Base-by-base conservation (phyloP, 306 rosid species). In the Crataegus laevigata region DNA sequence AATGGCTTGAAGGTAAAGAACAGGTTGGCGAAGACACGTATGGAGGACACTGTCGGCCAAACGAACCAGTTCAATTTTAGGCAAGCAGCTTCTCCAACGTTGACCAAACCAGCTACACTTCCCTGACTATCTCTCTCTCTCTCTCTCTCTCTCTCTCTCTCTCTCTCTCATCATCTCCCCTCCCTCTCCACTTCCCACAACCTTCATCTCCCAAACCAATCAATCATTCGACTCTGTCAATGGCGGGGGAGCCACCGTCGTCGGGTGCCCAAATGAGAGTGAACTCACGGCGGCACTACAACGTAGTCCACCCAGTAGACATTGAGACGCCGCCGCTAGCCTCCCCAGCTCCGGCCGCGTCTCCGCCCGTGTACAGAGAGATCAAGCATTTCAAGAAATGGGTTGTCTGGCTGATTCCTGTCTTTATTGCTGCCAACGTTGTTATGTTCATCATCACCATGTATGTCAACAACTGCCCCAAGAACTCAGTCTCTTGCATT, bases 381-480 rank as follows among this genome's bases (percentile, higher is more conserved):
- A 74, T 69, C 34, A 91, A 90, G 81, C 92, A 88, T 60, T 85
- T 82, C 79, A 88, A 83, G 80, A 90, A 84, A 68, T 90, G 98
- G 97, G 73, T 85, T 17, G 22, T 92, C 17, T 94, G 98, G 98
- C 45, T 94, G 55, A 82, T 91, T 5, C 97, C 98, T 9, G 28
- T 82, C 0, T 81, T 94, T 50, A 88, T 91, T 25, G 67, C 89
- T 47, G 96, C 91, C 63, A 94, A 91, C 69, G 45, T 80, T 8
- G 47, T 77, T 29, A 60, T 90, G 77, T 90, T 94, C 45, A 28
- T 87, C 0, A 74, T 91, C 79, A 89, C 98, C 73, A 94, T 94
- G 98, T 90, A 84, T 21, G 96, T 91, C 79, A 94, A 94, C 58
- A 78, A 91, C 76, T 94, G 98, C 85, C 98, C 97, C 54, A 75